phyloP scores from a whole-genome alignment of 1,284 basidiomycete species.

The Boletus holoroseus region DNA sequence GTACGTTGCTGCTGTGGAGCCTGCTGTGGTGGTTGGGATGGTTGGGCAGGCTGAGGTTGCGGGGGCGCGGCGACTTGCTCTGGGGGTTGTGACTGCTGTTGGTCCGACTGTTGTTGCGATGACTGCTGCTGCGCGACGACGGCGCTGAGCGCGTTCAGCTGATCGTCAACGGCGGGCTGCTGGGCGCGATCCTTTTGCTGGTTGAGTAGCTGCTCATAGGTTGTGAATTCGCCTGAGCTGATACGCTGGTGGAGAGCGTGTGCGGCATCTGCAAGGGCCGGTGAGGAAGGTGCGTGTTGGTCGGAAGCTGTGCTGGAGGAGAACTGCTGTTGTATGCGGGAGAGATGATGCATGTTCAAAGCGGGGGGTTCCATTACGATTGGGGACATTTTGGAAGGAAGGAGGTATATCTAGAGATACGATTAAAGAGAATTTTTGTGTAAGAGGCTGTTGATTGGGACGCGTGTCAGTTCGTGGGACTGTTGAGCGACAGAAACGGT shows the following conservation, averaged over 20 bases:
- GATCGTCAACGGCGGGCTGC: slow-evolving; percentile 15
- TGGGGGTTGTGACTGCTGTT: slow-evolving; percentile 12
- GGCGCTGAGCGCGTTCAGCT: slow-evolving; percentile 11
- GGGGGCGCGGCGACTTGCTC: slow-evolving; percentile 20
- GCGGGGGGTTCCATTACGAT: slow-evolving; percentile 45
- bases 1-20: slow-evolving; percentile 31
- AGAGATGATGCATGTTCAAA: slow-evolving; percentile 43
- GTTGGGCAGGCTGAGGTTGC: slow-evolving; percentile 20
- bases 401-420: slow-evolving; percentile 31
- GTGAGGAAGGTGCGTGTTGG: slow-evolving; percentile 26
- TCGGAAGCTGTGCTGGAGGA: slow-evolving; percentile 24
- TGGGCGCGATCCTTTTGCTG: slow-evolving; percentile 31
- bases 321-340: slow-evolving; percentile 40
- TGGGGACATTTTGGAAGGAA: slow-evolving; percentile 36
- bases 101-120: slow-evolving; percentile 14
- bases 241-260: slow-evolving; percentile 30
- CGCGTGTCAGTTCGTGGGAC: slow-evolving; percentile 6
- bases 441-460: slow-evolving; percentile 20
- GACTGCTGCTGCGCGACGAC: slow-evolving; percentile 18
- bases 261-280: slow-evolving; percentile 30
- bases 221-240: slow-evolving; percentile 25
- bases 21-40: slow-evolving; percentile 25
- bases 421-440: slow-evolving; percentile 28
- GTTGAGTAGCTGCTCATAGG: slow-evolving; percentile 29
- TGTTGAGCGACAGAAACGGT: not conserved